Conservation (phyloP, 2,329 filamentous ascomycete genomes). For the Chrysoporthe deuterocubensis region DNA sequence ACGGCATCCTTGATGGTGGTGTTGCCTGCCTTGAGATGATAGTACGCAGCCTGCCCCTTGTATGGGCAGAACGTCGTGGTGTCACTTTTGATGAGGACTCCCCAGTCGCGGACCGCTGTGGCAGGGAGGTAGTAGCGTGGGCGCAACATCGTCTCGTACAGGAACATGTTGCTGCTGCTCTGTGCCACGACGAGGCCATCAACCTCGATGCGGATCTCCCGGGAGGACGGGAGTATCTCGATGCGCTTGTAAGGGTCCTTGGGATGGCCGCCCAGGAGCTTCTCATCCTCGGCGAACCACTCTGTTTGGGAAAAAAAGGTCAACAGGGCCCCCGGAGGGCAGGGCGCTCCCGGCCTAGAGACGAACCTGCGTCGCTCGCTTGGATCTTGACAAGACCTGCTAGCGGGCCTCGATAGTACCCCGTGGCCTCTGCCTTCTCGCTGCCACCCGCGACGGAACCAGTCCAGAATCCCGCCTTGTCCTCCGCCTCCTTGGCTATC, state of each 20-base stretch:
- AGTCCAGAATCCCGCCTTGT: slow-evolving; percentile 29
- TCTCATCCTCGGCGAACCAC: slow-evolving; percentile 45
- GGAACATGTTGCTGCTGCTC: slow-evolving; percentile 51
- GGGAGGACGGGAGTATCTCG: slow-evolving; percentile 61
- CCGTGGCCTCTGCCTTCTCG: slow-evolving; percentile 32
- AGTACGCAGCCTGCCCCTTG: slow-evolving; percentile 69
- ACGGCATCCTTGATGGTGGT: slow-evolving; percentile 53
- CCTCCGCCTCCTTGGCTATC: slow-evolving; percentile 16
- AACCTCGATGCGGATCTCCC: slow-evolving; percentile 55
- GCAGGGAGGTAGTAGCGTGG: slow-evolving; percentile 63
- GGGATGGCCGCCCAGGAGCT: slow-evolving; percentile 52
- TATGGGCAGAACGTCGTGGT: slow-evolving; percentile 67
- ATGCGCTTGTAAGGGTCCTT: slow-evolving; percentile 71
- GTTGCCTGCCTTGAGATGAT: slow-evolving; percentile 54
- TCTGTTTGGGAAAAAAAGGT: slow-evolving; percentile 30
- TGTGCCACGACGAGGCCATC: slow-evolving; percentile 53
- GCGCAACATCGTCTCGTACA: slow-evolving; percentile 64
- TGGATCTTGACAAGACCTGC: slow-evolving; percentile 32
- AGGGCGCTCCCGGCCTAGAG: slow-evolving; percentile 25
- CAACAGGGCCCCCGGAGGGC: too few species aligned
- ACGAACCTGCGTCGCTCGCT: slow-evolving; percentile 23
- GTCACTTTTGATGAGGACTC: slow-evolving; percentile 51
- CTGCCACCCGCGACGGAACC: slow-evolving; percentile 29
- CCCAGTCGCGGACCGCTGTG: slow-evolving; percentile 48
- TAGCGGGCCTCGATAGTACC: slow-evolving; percentile 27